Evolutionary conservation across 75 land plant genomes (phyloP), one percentile per base, ranked within the genome.

Genomic region (Pinus albicaulis): DNA sequence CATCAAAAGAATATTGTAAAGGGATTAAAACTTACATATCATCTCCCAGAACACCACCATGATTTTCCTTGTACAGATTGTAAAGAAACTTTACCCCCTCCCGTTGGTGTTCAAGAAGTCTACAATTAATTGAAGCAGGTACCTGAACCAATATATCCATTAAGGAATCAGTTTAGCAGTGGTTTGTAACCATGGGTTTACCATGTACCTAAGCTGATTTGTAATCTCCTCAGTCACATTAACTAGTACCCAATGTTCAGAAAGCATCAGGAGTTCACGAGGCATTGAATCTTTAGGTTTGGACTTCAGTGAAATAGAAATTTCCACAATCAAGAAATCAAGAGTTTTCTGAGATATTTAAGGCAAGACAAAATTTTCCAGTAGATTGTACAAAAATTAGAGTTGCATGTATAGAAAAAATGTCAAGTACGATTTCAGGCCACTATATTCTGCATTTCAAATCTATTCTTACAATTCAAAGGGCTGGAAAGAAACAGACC

Each of bases 1-100:
- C 34, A 31, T 8, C 68, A 16, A 7, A 64, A 28, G 14, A 78
- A 12, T 65, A 38, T 26, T 44, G 4, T 22, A 38, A 23, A 31
- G 38, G 16, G 59, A 20, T 20, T 12, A 24, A 73, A 55, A 86
- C 89, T 82, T 76, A 96, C 99, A 94, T 94, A 74, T 96, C 99
- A 92, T 96, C 99, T 76, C 99, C 99, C 56, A 96, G 93, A 55
- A 96, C 79, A 7, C 99, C 99, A 56, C 99, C 99, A 79, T 84
- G 86, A 56, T 92, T 87, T 53, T 84, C 82, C 71, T 82, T 87
- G 82, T 94, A 94, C 79, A 96, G 81, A 55, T 63, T 70, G 68
- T 92, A 96, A 24, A 96, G 81, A 74, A 96, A 96, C 72, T 78
- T 86, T 5, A 96, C 95, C 56, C 99, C 99, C 44, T 82, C 93